phyloP scores from a whole-genome alignment of 306 rosid species.

The Rosa persica region DNA sequence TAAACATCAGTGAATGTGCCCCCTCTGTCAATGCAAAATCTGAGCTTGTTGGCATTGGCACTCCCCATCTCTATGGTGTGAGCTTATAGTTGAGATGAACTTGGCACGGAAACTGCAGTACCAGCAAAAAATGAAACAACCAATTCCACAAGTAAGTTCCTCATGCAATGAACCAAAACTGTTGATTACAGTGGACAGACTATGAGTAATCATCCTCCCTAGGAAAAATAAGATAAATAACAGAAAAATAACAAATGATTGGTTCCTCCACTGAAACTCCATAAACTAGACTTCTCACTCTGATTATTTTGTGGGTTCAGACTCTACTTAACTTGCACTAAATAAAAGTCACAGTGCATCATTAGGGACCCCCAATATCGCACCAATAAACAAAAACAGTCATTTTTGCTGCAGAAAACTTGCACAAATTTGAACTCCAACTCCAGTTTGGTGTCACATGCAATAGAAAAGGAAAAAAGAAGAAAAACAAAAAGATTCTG shows the following conservation, averaged over 20 bases:
- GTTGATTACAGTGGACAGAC: background rate
- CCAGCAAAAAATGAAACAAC: background rate
- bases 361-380: too few relatives aligned
- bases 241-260: background rate
- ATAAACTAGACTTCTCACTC: background rate
- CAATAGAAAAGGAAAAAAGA: background rate
- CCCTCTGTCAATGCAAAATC: conserved; percentile 92
- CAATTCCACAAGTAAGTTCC: background rate
- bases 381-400: background rate
- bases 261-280: background rate
- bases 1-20: conserved; percentile 94
- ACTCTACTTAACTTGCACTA: background rate
- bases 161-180: background rate
- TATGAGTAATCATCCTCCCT: background rate
- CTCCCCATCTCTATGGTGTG: conserved; percentile 37
- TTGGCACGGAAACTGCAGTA: background rate
- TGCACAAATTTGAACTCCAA: background rate
- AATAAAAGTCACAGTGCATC: background rate
- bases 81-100: conserved; percentile 6
- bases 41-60: conserved; percentile 49
- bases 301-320: background rate
- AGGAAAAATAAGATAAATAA: background rate
- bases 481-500: background rate
- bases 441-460: background rate
- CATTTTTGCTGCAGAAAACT: too few relatives aligned